Percentiles rank a stretch among this genome's conserved stretches.
Conservation (phyloP, 345 rosid genomes). For the Populus pruinosa region DNA sequence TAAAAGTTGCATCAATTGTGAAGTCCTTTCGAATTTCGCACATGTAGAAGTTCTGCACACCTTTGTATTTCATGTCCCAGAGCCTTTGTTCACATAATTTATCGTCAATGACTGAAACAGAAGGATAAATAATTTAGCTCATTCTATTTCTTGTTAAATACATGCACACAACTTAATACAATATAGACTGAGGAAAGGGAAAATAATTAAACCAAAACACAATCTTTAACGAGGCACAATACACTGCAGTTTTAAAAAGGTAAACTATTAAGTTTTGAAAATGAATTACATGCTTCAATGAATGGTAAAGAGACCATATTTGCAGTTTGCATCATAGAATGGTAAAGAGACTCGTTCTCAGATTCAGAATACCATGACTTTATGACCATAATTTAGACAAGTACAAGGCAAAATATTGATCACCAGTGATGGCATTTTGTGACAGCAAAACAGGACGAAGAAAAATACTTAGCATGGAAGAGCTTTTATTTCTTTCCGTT, state of each 20-base stretch:
- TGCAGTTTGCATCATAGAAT: no score
- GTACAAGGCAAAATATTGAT: neutral
- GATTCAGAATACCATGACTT: neutral
- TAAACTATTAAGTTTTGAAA: no score
- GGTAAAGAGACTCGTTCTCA: no score
- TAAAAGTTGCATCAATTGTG: slow-evolving; percentile 96
- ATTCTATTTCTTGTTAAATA: neutral
- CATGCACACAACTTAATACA: no score
- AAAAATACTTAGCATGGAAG: neutral
- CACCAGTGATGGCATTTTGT: neutral
- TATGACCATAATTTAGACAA: neutral
- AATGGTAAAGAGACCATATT: no score
- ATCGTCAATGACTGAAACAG: slow-evolving; percentile 77
- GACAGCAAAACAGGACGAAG: neutral
- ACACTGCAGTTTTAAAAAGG: neutral
- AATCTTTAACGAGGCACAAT: no score
- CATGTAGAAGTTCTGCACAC: slow-evolving; percentile 84
- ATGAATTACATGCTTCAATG: no score
- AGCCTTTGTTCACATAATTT: slow-evolving; percentile 88
- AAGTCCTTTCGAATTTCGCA: slow-evolving; percentile 93
- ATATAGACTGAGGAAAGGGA: neutral
- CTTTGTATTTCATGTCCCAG: slow-evolving; percentile 95
- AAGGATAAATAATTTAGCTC: slow-evolving; percentile 5
- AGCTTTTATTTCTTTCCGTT: no score
- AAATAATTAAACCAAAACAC: neutral